Base-by-base conservation (phyloP, 2,329 filamentous ascomycete species). In the Huntiella omanensis region DNA sequence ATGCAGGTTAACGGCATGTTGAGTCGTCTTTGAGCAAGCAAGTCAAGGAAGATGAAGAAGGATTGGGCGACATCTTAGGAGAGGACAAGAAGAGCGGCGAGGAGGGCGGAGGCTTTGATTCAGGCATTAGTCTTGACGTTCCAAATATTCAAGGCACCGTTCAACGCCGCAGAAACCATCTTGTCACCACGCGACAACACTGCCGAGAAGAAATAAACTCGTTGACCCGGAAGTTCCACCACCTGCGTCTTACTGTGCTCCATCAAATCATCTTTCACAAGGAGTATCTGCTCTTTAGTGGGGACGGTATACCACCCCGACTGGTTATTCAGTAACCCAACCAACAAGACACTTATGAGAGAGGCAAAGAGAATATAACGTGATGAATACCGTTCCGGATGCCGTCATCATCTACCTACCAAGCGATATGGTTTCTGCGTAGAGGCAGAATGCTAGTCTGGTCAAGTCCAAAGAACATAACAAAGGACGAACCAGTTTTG, bases 121-220 rank as follows among this genome's bases (percentile, higher is more conserved):
- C n/a, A n/a, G n/a, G 75, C 81, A 55, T 83, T 79, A 4, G 91
- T 96, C 52, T 78, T 76, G 53, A 94, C 71, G 54, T 98, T 98
- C 91, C 92, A 98, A 50, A 98, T 83, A 63, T 98, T 98, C 37
- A 98, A 67, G 42, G 76, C 80, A 38, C 91, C 88, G 55, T 87
- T 88, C 0, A 88, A 91, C 40, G 88, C 91, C 36, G 91, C 93
- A 33, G 87, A 88, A 47, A 98, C 68, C 86, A 98, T 95, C 56
- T 83, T 80, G 62, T 98, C 91, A 57, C 98, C 91, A 1, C 87
- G 94, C 58, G 88, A 96, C 33, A 98, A 66, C 2, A 88, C 78
- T 3, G n/a, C 63, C 2, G 88, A 80, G 50, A 91, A 80, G 48
- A 98, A 80, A 59, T 98, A 91, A 40, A 88, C 80, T 55, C 91